Evolutionary conservation across 1,284 basidiomycete species (phyloP).

Genomic region (Tilletia setariae): DNA sequence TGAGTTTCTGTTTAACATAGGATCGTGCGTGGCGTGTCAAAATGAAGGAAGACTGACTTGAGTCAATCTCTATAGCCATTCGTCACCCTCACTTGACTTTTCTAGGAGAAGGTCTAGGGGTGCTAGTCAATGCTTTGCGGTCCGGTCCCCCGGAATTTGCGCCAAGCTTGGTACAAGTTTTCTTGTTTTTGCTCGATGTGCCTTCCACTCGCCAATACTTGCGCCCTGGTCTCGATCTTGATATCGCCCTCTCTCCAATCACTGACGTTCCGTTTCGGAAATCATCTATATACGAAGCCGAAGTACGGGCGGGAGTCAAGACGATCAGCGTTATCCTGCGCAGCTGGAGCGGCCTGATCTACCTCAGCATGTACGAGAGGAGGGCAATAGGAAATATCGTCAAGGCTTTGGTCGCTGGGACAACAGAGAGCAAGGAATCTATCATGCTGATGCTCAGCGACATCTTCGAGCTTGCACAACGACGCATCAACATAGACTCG

Average conservation of each 20-base stretch:
- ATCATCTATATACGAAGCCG: slow-evolving; percentile 57
- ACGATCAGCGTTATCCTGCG: slow-evolving; percentile 79
- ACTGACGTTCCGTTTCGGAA: slow-evolving; percentile 83
- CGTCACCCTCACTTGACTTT: slow-evolving; percentile 75
- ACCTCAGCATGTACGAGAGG: slow-evolving; percentile 86
- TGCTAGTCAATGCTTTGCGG: slow-evolving; percentile 77
- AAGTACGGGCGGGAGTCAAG: slow-evolving; percentile 71
- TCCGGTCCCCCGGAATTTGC: slow-evolving; percentile 83
- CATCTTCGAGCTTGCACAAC: slow-evolving; percentile 64
- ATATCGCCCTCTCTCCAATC: slow-evolving; percentile 72
- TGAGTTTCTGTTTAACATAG: slow-evolving; percentile 57
- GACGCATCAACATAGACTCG: neutral
- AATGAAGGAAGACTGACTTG: slow-evolving; percentile 22
- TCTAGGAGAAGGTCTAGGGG: slow-evolving; percentile 77
- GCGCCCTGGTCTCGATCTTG: slow-evolving; percentile 78
- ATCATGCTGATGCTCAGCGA: slow-evolving; percentile 90
- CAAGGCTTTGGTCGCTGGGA: slow-evolving; percentile 64
- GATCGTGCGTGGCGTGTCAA: neutral
- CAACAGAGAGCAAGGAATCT: slow-evolving; percentile 65
- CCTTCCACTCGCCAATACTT: slow-evolving; percentile 78
- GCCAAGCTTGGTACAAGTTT: slow-evolving; percentile 75
- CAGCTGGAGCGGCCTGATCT: slow-evolving; percentile 92
- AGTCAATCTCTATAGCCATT: slow-evolving; percentile 60
- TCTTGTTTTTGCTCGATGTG: slow-evolving; percentile 79
- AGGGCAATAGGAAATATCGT: slow-evolving; percentile 79